Conservation (phyloP, 768 basidiomycete genomes). For the Lactarius sp. region DNA sequence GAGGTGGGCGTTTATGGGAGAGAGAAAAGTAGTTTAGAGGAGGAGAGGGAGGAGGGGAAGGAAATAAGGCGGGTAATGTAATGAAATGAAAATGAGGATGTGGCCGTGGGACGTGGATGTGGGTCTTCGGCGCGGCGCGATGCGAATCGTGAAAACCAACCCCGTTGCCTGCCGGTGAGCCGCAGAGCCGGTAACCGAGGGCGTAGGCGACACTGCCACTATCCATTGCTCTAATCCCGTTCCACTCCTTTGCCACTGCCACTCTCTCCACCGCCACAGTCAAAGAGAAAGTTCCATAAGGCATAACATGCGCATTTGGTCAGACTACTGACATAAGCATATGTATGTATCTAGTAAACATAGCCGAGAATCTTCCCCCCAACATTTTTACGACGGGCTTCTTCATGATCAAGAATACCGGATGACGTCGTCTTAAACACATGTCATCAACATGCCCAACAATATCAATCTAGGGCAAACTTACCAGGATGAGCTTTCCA, state of each 20-base stretch:
- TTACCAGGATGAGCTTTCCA: constrained; percentile 89
- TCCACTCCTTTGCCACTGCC: too few species aligned
- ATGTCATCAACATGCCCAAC: constrained; percentile 4
- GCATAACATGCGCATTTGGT: neutral
- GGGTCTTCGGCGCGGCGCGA: too few species aligned
- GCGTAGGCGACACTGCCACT: neutral
- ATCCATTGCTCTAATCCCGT: too few species aligned
- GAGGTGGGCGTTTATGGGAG: neutral
- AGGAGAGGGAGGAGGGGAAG: neutral
- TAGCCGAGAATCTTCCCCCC: constrained; percentile 94
- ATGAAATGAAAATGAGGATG: neutral
- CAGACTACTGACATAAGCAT: neutral
- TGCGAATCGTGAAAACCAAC: too few species aligned
- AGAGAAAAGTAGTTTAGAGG: neutral
- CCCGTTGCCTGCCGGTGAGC: neutral
- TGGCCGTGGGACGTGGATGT: neutral
- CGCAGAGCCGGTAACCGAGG: neutral
- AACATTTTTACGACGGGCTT: constrained; percentile 96
- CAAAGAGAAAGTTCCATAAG: neutral
- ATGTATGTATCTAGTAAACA: constrained; percentile 59
- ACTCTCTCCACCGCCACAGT: too few species aligned
- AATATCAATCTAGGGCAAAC: constrained; percentile 29
- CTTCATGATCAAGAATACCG: constrained; percentile 98
- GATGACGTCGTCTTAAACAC: constrained; percentile 81
- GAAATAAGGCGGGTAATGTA: neutral